A percentile compares a stretch with the other conserved stretches of the same genome.
Evolutionary conservation across 140 eudicot genomes (phyloP).

Genomic region (Oenanthe javanica): DNA sequence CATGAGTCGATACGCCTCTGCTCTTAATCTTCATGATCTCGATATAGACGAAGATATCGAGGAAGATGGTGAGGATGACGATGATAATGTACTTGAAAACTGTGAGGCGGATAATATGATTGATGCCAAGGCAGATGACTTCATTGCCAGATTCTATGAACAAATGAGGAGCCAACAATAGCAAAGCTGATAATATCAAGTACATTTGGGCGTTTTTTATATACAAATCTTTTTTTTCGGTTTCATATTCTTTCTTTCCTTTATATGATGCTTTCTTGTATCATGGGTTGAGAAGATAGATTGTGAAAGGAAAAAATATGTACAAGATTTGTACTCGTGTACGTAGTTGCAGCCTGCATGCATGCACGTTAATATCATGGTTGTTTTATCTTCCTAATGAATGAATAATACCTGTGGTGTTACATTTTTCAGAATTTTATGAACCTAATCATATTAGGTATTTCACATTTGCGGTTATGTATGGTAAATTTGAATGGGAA

Average conservation of each 20-base stretch:
- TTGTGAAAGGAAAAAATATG: not conserved
- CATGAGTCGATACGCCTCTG: slow-evolving; percentile 23
- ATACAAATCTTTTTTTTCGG: not conserved
- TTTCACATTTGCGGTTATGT: not conserved
- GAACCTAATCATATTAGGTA: not conserved
- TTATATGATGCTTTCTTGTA: not conserved
- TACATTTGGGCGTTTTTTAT: not conserved
- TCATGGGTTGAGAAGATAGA: not conserved
- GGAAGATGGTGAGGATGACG: slow-evolving; percentile 20
- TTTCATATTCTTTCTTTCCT: not conserved
- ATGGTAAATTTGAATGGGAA: not conserved
- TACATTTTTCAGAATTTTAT: not conserved
- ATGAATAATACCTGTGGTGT: not conserved
- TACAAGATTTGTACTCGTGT: not conserved
- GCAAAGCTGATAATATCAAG: not conserved
- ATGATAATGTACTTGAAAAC: slow-evolving; percentile 29
- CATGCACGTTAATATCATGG: not conserved
- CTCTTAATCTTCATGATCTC: slow-evolving; percentile 29
- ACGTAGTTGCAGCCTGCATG: not conserved
- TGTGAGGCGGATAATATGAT: slow-evolving; percentile 36
- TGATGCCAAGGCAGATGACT: slow-evolving; percentile 50
- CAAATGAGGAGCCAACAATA: slow-evolving; percentile 30
- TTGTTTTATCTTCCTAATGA: slow-evolving; percentile 1
- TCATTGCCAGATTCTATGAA: slow-evolving; percentile 45
- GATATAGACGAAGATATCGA: slow-evolving; percentile 17